Evolutionary conservation across 495 filamentous ascomycete genomes (phyloP).

Genomic region (Ascodesmis nigricans): DNA sequence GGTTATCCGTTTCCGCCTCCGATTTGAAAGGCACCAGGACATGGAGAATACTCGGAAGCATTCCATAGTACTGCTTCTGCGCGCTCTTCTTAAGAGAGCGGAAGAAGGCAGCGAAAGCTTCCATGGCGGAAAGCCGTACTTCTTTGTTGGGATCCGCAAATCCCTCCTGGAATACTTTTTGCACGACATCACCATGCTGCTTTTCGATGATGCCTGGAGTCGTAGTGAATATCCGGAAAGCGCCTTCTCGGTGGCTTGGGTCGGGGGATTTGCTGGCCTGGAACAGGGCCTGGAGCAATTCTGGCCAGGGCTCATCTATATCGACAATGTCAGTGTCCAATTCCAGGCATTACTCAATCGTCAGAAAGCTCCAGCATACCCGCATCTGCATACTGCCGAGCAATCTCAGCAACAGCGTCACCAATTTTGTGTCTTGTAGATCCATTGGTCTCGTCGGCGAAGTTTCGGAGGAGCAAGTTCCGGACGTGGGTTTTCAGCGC

Average conservation of each 20-base stretch:
- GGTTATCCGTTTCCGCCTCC: slow-evolving; percentile 61
- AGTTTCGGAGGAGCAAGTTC: slow-evolving; percentile 52
- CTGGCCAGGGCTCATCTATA: slow-evolving; percentile 68
- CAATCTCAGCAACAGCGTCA: slow-evolving; percentile 86
- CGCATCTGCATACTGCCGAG: slow-evolving; percentile 79
- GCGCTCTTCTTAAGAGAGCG: slow-evolving; percentile 64
- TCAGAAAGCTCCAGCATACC: slow-evolving; percentile 31
- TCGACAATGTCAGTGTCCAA: slow-evolving; percentile 1
- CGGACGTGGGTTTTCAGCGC: slow-evolving; percentile 58
- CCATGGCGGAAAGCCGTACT: slow-evolving; percentile 83
- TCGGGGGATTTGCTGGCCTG: slow-evolving; percentile 67
- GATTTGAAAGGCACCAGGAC: slow-evolving; percentile 86
- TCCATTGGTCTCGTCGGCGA: slow-evolving; percentile 45
- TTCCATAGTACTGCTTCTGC: slow-evolving; percentile 62
- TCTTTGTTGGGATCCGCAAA: slow-evolving; percentile 74
- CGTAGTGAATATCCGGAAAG: slow-evolving; percentile 83
- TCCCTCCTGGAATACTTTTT: slow-evolving; percentile 64
- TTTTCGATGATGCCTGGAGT: slow-evolving; percentile 93
- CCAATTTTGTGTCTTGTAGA: slow-evolving; percentile 82
- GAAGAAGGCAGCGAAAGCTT: slow-evolving; percentile 93
- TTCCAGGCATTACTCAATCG: no score
- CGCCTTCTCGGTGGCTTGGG: slow-evolving; percentile 59
- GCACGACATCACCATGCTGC: slow-evolving; percentile 71
- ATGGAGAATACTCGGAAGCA: slow-evolving; percentile 76
- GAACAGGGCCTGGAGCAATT: slow-evolving; percentile 69